phyloP scores from a whole-genome alignment of 805 yeast species.

The Wickerhamiella occidentalis region DNA sequence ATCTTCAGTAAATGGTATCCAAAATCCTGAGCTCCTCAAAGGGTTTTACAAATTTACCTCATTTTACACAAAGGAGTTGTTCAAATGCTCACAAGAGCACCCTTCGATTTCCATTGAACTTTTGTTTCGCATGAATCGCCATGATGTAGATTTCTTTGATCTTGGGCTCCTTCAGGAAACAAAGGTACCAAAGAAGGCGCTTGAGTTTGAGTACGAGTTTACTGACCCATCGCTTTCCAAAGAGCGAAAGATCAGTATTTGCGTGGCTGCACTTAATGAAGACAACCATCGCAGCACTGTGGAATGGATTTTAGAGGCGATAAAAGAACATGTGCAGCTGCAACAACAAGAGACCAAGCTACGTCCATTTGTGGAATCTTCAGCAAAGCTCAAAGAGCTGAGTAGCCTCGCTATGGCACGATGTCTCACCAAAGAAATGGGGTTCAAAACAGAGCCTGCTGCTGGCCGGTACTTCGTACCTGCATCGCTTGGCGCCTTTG shows the following conservation, averaged over 20 bases:
- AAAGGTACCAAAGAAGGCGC: slow-evolving; percentile 12
- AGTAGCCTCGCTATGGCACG: slow-evolving; percentile 40
- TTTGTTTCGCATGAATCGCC: slow-evolving; percentile 46
- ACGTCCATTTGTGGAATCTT: slow-evolving; percentile 21
- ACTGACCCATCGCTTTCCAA: slow-evolving; percentile 21
- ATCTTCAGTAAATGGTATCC: slow-evolving; percentile 36
- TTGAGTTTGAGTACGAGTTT: slow-evolving; percentile 23
- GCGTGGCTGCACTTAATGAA: slow-evolving; percentile 39
- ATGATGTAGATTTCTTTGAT: slow-evolving; percentile 40
- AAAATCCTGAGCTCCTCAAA: slow-evolving; percentile 34
- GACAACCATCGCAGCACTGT: slow-evolving; percentile 35
- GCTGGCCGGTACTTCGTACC: slow-evolving; percentile 35
- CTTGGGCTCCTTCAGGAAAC: slow-evolving; percentile 40
- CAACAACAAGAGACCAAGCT: slow-evolving; percentile 9
- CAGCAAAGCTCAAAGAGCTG: slow-evolving; percentile 23
- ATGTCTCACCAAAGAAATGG: slow-evolving; percentile 36
- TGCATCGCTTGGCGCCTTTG: slow-evolving; percentile 24
- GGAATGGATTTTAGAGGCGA: slow-evolving; percentile 34
- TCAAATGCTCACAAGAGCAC: slow-evolving; percentile 35
- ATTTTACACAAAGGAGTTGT: slow-evolving; percentile 51
- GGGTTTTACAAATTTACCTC: slow-evolving; percentile 55
- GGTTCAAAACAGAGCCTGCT: slow-evolving; percentile 30
- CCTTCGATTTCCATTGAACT: slow-evolving; percentile 52
- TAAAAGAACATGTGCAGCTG: slow-evolving; percentile 27
- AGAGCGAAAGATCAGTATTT: slow-evolving; percentile 40